Base-by-base conservation (phyloP, 2,329 filamentous ascomycete species). In the Aureobasidium uvarum region DNA sequence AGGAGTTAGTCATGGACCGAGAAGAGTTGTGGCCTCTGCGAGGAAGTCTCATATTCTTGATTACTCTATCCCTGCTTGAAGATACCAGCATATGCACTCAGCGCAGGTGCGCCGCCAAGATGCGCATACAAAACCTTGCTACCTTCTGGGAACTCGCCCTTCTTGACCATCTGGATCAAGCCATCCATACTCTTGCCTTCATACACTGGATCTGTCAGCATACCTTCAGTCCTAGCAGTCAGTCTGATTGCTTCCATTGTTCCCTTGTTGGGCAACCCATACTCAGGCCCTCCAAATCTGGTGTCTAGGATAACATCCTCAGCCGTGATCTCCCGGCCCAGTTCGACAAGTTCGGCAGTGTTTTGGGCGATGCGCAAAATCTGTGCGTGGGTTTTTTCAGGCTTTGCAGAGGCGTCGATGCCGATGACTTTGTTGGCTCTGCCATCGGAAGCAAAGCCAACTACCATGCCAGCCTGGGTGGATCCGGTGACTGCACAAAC, bases 191-290 rank as follows among this genome's bases (percentile, higher is more conserved):
- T 89, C 83, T 91, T 91, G 1, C 89, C 89, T 77, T 90, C 88
- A 71, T 91, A 91, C 1, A 91, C 89, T 0, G 88, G 89, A 72
- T 91, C 89, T 0, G 88, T 91, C 68, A 91, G 89, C 70, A 91
- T 87, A 0, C 84, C 89, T 77, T 91, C 89, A 1, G 85, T 89
- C 66, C 79, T 75, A 0, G 89, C 89, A 5, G 85, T 86, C 72
- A 89, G 86, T 74, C 83, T 83, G 73, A 91, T 91, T 0, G 88
- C 88, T 38, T 86, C 86, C 58, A 88, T 81, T 1, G 89, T 91
- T 70, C 79, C 78, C 73, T 85, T 77, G 69, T 89, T 86, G 0
- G 88, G 86, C 65, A 90, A 81, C 1, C 89, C 89, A 74, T 91
- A 91, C 7, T 82, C 77, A 8, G 86, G 86, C 20, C 83, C 89